These are phyloP conservation scores for Candida koratica DNA, from an alignment of 805 yeast species.

Conservation along the genomic window DNA sequence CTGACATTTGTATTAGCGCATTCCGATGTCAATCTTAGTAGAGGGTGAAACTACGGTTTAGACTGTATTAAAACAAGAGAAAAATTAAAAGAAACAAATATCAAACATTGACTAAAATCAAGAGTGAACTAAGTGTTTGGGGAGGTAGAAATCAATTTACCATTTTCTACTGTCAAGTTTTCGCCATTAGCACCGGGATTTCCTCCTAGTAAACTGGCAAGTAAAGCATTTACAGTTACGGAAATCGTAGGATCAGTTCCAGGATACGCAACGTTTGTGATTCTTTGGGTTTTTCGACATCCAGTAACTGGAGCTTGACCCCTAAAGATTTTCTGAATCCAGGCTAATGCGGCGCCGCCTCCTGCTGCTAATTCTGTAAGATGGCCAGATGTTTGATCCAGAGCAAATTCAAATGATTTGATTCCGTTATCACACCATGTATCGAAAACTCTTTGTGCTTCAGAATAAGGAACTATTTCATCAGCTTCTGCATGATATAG, in stretches of 20 bases:
- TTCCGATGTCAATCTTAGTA: too few species aligned
- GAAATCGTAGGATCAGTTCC: slow-evolving; percentile 42
- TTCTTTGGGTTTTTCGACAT: slow-evolving; percentile 51
- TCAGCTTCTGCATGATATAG: slow-evolving; percentile 21
- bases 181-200: slow-evolving; percentile 27
- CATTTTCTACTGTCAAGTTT: slow-evolving; percentile 11
- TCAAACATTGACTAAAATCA: too few species aligned
- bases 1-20: too few species aligned
- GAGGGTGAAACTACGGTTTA: too few species aligned
- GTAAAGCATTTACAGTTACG: slow-evolving; percentile 14
- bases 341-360: slow-evolving; percentile 18
- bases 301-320: slow-evolving; percentile 44
- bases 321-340: slow-evolving; percentile 19
- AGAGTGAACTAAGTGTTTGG: too few species aligned
- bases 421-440: slow-evolving; percentile 25
- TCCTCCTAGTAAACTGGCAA: slow-evolving; percentile 17
- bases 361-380: slow-evolving; percentile 17
- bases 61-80: too few species aligned
- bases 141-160: background rate
- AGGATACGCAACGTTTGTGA: slow-evolving; percentile 42
- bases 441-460: slow-evolving; percentile 18
- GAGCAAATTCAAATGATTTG: slow-evolving; percentile 24
- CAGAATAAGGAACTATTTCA: slow-evolving; percentile 18
- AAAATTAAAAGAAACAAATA: too few species aligned
- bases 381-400: slow-evolving; percentile 22